Evolutionary conservation across 805 yeast genomes (phyloP), one percentile per base, ranked within the genome.

Genomic region (Candida montana): DNA sequence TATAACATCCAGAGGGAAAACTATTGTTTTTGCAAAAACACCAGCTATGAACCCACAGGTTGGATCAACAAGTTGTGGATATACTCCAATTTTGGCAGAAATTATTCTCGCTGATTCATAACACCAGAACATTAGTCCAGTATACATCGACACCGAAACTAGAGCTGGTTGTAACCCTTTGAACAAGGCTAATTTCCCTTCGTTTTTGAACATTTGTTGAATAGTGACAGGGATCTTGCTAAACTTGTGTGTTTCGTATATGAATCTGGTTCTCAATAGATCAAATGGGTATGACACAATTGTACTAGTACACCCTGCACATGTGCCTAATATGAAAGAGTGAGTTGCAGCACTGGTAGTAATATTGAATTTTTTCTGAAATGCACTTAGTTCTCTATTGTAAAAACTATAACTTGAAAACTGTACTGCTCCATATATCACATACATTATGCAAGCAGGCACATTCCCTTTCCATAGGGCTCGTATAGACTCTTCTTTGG

Each of bases 391-490:
- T 17, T 60, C 37, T 6, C 55, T 59, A 57, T 81, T 85, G 26
- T 77, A 61, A 0, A 69, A 57, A 2, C 88, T 69, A 54, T 82
- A 86, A 2, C 85, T 64, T 1, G 91, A 69, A 63, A 93, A 93
- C 59, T 93, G 98, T 0, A 77, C 65, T 1, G 86, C 86, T 11
- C 98, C 96, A 54, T 91, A 93, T 10, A 84, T 50, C 12, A 91
- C 66, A 55, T 93, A 93, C 79, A 93, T 75, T 30, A 79, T 60
- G 48, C 88, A 88, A 0, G 98, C 99, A 0, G 99, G 95, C 0
- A 87, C 72, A 57, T 93, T 93, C 0, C 99, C 99, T 59, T 89
- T 90, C 98, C 98, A 93, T n/a, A 91, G 68, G 0, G 88, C 91
- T 4, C 61, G 46, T 0, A 81, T 32, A 1, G 95, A 95, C 60